A percentile compares a stretch with the other conserved stretches of the same genome.
Conservation (phyloP, 2,329 filamentous ascomycete species). For the Tolypocladium tropicale region DNA sequence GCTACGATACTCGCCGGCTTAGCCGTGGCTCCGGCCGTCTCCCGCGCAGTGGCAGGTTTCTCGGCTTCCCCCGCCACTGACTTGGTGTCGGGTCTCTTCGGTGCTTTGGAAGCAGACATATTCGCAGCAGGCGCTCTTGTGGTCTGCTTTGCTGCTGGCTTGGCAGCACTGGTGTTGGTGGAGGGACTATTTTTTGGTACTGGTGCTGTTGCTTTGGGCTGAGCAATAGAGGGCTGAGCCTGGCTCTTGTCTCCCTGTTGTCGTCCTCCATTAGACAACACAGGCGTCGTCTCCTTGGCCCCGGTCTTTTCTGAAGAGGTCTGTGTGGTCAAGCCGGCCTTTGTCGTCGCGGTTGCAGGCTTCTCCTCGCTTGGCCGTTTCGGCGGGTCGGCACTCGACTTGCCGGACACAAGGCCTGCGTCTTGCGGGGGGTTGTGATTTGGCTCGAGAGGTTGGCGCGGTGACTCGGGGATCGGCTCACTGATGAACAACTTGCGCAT, state of each 20-base stretch:
- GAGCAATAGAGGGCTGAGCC: background rate
- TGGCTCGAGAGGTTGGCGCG: constrained; percentile 15
- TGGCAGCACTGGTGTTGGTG: constrained; percentile 6
- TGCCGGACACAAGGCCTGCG: constrained; percentile 16
- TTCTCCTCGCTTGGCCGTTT: constrained; percentile 30
- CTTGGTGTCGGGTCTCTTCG: constrained; percentile 18
- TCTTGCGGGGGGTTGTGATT: background rate
- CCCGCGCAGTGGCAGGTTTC: constrained; percentile 21
- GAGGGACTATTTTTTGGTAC: background rate
- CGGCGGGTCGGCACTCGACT: constrained; percentile 27
- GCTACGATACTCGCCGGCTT: constrained; percentile 15
- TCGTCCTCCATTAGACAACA: background rate
- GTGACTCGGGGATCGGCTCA: constrained; percentile 33
- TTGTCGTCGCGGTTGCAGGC: constrained; percentile 17
- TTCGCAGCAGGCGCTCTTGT: constrained; percentile 4
- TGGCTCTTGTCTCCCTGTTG: background rate
- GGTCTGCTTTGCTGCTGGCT: constrained; percentile 10
- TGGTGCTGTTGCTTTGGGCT: background rate
- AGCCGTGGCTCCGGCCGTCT: constrained; percentile 15
- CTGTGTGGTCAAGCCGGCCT: constrained; percentile 14
- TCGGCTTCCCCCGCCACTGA: constrained; percentile 13
- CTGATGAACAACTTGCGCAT: constrained; percentile 16
- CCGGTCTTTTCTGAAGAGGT: background rate
- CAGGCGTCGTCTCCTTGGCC: constrained; percentile 1
- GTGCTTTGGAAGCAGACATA: constrained; percentile 4